phyloP scores from a whole-genome alignment of 768 basidiomycete genomes.

The Psilocybe subaeruginosa region DNA sequence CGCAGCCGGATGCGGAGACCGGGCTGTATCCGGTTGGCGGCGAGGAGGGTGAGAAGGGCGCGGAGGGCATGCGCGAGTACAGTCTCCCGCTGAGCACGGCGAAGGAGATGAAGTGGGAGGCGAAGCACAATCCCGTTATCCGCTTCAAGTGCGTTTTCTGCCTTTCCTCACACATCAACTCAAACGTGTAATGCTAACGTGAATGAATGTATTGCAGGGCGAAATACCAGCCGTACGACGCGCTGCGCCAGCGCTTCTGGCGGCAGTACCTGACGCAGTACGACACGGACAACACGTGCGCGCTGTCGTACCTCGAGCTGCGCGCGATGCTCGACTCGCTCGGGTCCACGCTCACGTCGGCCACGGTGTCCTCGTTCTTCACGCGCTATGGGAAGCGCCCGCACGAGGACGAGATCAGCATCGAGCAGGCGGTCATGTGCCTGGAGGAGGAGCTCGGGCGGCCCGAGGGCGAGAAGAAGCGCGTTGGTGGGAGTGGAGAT shows the following conservation, averaged over 20 bases:
- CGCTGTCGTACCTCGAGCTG: no score
- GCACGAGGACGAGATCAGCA: slow-evolving; percentile 65
- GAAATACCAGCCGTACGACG: background rate
- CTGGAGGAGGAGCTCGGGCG: slow-evolving; percentile 85
- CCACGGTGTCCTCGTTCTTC: no score
- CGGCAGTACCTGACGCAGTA: no score
- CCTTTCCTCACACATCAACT: slow-evolving; percentile 51
- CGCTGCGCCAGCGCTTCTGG: no score
- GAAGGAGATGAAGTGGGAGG: slow-evolving; percentile 72
- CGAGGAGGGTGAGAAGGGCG: slow-evolving; percentile 33
- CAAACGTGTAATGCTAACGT: slow-evolving; percentile 58
- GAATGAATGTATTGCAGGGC: slow-evolving; percentile 72
- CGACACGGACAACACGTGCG: no score
- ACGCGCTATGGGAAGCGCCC: no score
- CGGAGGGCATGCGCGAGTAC: slow-evolving; percentile 75
- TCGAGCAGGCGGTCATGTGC: slow-evolving; percentile 79
- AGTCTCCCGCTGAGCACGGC: slow-evolving; percentile 62
- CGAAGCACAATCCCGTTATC: slow-evolving; percentile 70
- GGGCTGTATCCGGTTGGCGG: slow-evolving; percentile 27
- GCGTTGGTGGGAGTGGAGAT: slow-evolving; percentile 39
- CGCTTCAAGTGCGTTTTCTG: slow-evolving; percentile 55
- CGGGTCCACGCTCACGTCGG: no score
- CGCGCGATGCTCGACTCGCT: no score
- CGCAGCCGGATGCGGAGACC: slow-evolving; percentile 62
- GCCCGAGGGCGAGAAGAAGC: slow-evolving; percentile 71